phyloP scores from a whole-genome alignment of 257 asterid species.

The Coffea canephora region DNA sequence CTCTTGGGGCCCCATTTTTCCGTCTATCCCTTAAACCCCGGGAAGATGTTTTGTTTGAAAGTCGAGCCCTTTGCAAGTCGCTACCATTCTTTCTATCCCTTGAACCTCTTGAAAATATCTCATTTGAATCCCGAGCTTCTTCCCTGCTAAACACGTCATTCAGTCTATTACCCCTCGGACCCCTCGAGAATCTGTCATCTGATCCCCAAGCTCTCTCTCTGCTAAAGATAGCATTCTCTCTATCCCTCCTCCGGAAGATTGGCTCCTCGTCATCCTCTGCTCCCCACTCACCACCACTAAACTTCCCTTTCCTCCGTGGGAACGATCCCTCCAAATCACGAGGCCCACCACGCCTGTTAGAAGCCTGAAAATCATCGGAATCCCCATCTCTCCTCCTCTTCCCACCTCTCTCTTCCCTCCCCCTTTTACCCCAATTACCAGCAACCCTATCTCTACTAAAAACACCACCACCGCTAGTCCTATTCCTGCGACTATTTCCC shows the following conservation, averaged over 20 bases:
- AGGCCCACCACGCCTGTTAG: constrained; percentile 39
- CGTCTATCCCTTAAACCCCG: constrained; percentile 13
- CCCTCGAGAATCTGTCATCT: constrained; percentile 2
- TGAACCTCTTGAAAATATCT: constrained; percentile 6
- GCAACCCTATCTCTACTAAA: constrained; percentile 20
- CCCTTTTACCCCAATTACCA: constrained; percentile 7
- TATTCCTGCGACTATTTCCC: background rate
- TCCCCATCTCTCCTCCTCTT: constrained; percentile 47
- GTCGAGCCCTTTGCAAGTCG: background rate
- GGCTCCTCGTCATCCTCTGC: background rate
- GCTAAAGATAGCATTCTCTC: constrained; percentile 13
- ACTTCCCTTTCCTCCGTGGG: constrained; percentile 39
- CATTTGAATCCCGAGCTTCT: constrained; percentile 14
- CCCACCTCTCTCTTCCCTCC: constrained; percentile 36
- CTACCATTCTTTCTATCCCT: constrained; percentile 12
- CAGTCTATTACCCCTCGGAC: background rate
- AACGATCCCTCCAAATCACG: constrained; percentile 26
- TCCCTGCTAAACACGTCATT: constrained; percentile 21
- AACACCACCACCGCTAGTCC: constrained; percentile 30
- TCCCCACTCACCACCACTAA: constrained; percentile 25
- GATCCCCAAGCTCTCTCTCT: constrained; percentile 23
- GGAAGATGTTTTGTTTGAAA: constrained; percentile 5
- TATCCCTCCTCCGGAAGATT: constrained; percentile 23
- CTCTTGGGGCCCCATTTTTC: constrained; percentile 28
- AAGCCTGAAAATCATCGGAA: constrained; percentile 19